These are phyloP conservation scores for Aspergillus jensenii DNA, from an alignment of 2,329 filamentous ascomycete genomes.

Conservation along the genomic window DNA sequence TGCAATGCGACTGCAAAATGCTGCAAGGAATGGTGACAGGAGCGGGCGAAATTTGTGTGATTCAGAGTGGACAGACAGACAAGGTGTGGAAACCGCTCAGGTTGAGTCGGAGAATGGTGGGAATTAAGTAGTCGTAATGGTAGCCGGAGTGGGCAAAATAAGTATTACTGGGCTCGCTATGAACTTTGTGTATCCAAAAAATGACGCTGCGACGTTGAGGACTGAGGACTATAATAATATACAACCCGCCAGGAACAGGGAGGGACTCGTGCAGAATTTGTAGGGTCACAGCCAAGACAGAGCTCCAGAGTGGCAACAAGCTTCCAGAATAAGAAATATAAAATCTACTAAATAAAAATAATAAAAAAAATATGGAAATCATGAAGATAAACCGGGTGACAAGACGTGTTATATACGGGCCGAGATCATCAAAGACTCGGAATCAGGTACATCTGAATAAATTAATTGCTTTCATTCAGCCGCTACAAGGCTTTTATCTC, in stretches of 20 bases:
- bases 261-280: slow-evolving; percentile 9
- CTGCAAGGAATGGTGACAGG: neutral
- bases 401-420: neutral
- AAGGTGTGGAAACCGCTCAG: neutral
- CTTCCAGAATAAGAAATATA: neutral
- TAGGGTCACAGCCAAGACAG: slow-evolving; percentile 5
- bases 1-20: neutral
- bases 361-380: neutral
- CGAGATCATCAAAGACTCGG: neutral
- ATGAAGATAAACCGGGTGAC: neutral
- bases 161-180: neutral
- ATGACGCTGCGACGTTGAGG: neutral
- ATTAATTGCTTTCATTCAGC: slow-evolving; percentile 1
- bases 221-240: neutral
- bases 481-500: slow-evolving; percentile 2
- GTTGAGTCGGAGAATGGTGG: neutral
- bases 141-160: neutral
- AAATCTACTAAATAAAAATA: neutral
- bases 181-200: neutral
- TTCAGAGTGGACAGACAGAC: neutral
- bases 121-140: neutral
- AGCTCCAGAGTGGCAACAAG: slow-evolving; percentile 4
- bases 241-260: slow-evolving; percentile 9
- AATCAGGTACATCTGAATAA: neutral
- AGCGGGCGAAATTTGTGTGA: neutral